These are phyloP conservation scores for Coemansia sp. DNA, from an alignment of 192 early-diverging fungal species.

Conservation along the genomic window DNA sequence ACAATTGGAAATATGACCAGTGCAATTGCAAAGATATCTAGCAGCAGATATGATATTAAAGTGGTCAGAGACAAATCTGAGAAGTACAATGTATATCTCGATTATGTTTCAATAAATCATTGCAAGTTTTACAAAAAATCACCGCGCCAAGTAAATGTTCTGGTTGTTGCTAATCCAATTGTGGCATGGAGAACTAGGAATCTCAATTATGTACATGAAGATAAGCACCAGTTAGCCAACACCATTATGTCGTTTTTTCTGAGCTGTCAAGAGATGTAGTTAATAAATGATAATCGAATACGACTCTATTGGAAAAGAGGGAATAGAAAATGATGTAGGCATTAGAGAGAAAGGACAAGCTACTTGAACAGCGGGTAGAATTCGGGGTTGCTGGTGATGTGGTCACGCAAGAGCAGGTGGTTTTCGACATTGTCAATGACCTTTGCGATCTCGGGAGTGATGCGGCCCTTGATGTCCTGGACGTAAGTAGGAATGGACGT, in stretches of 20 bases:
- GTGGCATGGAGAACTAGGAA: not conserved
- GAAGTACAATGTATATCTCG: not conserved
- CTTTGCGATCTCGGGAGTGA: constrained; percentile 36
- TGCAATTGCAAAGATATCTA: not conserved
- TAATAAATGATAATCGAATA: not conserved
- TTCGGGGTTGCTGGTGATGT: not conserved
- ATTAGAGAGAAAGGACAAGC: not conserved
- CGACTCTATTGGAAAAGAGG: not conserved
- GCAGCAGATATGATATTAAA: not conserved
- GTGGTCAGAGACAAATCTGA: not conserved
- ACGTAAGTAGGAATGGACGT: not conserved
- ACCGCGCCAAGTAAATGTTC: not conserved
- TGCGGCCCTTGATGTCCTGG: not conserved
- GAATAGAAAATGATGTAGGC: not conserved
- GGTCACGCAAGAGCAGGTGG: not conserved
- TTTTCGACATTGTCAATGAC: constrained; percentile 26
- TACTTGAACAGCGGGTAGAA: constrained; percentile 1
- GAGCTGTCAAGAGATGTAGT: not conserved
- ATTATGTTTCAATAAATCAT: not conserved
- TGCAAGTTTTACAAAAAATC: not conserved
- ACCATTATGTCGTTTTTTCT: not conserved
- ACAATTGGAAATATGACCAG: not conserved
- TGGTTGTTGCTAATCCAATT: not conserved
- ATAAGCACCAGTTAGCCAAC: not conserved
- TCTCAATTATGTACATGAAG: not conserved